Conservation (phyloP, 495 filamentous ascomycete genomes). For the Xylaria sp. region DNA sequence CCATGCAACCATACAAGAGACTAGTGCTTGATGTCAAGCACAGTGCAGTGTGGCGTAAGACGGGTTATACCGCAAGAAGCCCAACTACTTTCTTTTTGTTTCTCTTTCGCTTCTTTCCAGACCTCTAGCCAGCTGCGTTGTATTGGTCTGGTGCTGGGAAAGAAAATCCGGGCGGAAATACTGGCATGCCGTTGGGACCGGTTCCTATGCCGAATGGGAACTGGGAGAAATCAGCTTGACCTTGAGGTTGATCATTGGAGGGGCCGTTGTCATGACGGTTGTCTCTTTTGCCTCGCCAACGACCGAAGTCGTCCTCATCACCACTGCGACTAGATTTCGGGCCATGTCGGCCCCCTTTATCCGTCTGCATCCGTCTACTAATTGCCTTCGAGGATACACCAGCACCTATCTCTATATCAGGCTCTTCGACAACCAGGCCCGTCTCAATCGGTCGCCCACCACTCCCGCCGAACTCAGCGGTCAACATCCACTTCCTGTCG, state of each 20-base stretch:
- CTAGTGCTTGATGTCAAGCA: conserved; percentile 9
- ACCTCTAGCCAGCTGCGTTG: neutral
- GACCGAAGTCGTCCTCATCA: conserved; percentile 54
- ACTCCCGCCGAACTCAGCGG: conserved; percentile 89
- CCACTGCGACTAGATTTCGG: conserved; percentile 70
- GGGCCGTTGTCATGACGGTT: conserved; percentile 50
- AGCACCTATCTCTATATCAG: conserved; percentile 97
- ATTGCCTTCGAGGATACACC: conserved; percentile 97
- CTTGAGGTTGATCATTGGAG: conserved; percentile 51
- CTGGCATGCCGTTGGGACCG: conserved; percentile 72
- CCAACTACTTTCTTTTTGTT: neutral
- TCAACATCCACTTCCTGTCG: conserved; percentile 96
- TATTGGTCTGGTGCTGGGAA: conserved; percentile 47
- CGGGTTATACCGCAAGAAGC: neutral
- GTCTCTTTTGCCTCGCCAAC: conserved; percentile 53
- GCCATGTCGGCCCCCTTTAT: conserved; percentile 75
- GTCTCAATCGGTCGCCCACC: conserved; percentile 80
- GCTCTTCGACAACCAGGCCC: conserved; percentile 93
- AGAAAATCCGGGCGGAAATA: conserved; percentile 69
- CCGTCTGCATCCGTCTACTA: conserved; percentile 80
- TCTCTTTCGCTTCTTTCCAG: neutral
- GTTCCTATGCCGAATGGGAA: conserved; percentile 67
- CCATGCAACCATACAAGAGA: conserved; percentile 31
- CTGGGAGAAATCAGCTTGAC: conserved; percentile 46
- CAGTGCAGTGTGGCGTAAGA: neutral